Evolutionary conservation across 1,284 basidiomycete genomes (phyloP), one percentile per base, ranked within the genome.

Genomic region (Vanrija humicola): DNA sequence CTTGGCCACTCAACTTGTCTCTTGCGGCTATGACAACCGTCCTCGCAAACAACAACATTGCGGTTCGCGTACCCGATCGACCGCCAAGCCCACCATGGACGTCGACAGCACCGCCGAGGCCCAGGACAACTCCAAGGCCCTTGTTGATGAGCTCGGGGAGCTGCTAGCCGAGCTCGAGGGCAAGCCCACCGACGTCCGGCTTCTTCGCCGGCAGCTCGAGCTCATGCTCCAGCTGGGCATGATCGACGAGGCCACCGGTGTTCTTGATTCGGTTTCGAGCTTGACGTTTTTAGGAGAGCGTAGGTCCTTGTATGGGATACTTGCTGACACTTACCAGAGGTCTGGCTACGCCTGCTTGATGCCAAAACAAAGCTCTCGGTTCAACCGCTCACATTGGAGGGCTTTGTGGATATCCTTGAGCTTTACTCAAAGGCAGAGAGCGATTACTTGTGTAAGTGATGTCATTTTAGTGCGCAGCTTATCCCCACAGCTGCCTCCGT

Each of bases 371-470:
- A 46, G 15, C n/a, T 55, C 10, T 16, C 58, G 9, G 15, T 48
- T 16, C 39, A 45, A 21, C 60, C 61, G 1, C 43, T 69, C 5
- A 62, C 50, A n/a, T 51, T 72, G 9, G 80, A 83, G 46, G 82
- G 80, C 14, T 77, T 85, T 21, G 67, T 81, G 43, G 82, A 84
- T 46, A 70, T 89, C 12, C 72, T 89, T 54, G 80, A 81, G n/a
- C 62, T 85, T 45, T 91, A 86, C 68, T 74, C 79, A 43, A 81
- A 80, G 45, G 89, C 90, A 16, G 88, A 90, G 69, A 76, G 74
- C 16, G 90, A 93, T 66, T 92, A 92, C 69, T 68, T 90, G 28
- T 91, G 90, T 92, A 72, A 74, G 88, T 73, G 14, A 5, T 12
- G 34, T 34, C 45, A 64, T 23, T 56, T 52, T 43, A 52, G 48